phyloP scores from a whole-genome alignment of 2,329 filamentous ascomycete genomes.

The Penicillium sp. region DNA sequence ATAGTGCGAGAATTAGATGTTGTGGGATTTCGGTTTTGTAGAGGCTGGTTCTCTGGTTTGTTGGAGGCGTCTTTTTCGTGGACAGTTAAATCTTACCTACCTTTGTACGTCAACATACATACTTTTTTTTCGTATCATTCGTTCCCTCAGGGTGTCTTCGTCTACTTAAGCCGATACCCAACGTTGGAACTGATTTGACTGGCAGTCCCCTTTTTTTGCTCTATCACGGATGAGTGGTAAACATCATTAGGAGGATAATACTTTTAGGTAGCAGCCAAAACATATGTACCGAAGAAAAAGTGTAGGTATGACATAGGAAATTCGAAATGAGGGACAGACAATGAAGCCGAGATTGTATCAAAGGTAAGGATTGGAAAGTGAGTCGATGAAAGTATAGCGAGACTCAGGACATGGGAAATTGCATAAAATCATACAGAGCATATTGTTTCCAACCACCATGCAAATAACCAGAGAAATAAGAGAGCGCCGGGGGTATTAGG shows the following conservation, averaged over 20 bases:
- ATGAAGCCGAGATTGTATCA: conserved; percentile 6
- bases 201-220: too few relatives aligned
- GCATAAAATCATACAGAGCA: conserved; percentile 5
- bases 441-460: conserved; percentile 11
- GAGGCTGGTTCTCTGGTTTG: conserved; percentile 4
- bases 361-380: conserved; percentile 1
- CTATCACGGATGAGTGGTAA: background rate
- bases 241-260: background rate
- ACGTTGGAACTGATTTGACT: too few relatives aligned
- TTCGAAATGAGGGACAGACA: conserved; percentile 1
- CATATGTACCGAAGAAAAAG: conserved; percentile 16
- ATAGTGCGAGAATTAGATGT: conserved; percentile 45
- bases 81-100: background rate
- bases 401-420: conserved; percentile 10
- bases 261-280: background rate
- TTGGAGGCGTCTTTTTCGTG: background rate
- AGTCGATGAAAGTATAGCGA: conserved; percentile 5
- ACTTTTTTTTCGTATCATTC: background rate
- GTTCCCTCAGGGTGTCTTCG: too few relatives aligned
- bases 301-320: conserved; percentile 20
- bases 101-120: conserved; percentile 1
- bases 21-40: conserved; percentile 48
- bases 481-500: conserved; percentile 30
- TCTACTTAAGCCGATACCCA: too few relatives aligned
- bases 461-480: conserved; percentile 15